These are phyloP conservation scores for Alloteropsis semialata DNA, from an alignment of 176 grass and related monocot genomes.

Conservation along the genomic window DNA sequence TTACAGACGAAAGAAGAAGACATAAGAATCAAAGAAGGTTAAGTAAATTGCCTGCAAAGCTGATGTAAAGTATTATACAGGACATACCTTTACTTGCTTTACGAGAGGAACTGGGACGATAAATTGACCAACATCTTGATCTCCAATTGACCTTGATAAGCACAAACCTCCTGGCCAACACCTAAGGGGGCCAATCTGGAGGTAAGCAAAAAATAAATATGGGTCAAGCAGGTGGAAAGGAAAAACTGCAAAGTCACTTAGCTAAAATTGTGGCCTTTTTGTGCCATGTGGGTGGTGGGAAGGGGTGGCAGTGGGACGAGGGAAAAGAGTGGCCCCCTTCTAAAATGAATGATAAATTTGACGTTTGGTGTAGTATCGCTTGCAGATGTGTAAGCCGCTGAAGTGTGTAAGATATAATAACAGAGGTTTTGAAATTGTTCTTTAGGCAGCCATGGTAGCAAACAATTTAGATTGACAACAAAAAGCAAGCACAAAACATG, in stretches of 20 bases:
- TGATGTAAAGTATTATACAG: constrained; percentile 7
- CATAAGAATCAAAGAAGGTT: constrained; percentile 20
- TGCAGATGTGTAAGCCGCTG: background rate
- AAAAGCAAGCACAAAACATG: constrained; percentile 3
- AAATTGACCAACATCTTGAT: constrained; percentile 95
- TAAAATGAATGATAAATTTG: constrained; percentile 5
- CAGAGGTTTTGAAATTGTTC: background rate
- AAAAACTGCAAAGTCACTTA: background rate
- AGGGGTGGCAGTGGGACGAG: no score
- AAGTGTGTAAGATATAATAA: constrained; percentile 4
- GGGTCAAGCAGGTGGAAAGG: constrained; percentile 13
- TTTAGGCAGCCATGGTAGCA: background rate
- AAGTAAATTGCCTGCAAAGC: background rate
- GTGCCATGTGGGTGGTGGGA: no score
- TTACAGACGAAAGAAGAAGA: background rate
- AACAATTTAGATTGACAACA: constrained; percentile 6
- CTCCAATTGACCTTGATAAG: constrained; percentile 94
- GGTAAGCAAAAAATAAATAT: constrained; percentile 15
- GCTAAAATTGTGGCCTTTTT: constrained; percentile 3
- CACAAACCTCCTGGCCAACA: constrained; percentile 99
- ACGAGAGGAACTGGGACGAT: constrained; percentile 92
- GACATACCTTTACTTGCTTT: constrained; percentile 89
- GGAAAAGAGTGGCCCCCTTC: no score
- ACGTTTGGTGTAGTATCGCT: background rate
- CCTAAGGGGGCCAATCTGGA: constrained; percentile 92